phyloP scores from a whole-genome alignment of 2,329 filamentous ascomycete species.

The Alternaria dauci region DNA sequence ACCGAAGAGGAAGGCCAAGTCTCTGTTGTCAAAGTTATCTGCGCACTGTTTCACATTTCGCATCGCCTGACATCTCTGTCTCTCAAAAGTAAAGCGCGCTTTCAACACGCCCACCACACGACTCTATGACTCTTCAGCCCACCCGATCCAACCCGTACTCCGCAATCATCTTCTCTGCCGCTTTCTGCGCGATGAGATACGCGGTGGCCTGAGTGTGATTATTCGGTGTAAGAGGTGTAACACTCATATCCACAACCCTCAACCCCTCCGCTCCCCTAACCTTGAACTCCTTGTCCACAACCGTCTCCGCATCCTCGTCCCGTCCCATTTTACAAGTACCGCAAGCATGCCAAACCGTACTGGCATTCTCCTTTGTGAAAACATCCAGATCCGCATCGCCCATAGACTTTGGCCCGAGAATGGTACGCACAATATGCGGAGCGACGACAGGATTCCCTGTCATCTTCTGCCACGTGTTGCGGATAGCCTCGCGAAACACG shows the following conservation, averaged over 20 bases:
- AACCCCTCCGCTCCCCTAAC: conserved; percentile 51
- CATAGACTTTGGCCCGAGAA: conserved; percentile 55
- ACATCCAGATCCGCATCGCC: conserved; percentile 61
- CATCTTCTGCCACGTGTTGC: conserved; percentile 53
- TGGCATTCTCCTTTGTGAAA: conserved; percentile 39
- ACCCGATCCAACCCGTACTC: conserved; percentile 36
- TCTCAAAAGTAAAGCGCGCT: neutral
- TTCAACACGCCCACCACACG: neutral
- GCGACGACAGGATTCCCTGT: conserved; percentile 59
- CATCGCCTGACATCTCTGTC: neutral
- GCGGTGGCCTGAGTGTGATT: conserved; percentile 49
- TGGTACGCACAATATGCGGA: conserved; percentile 58
- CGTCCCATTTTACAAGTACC: conserved; percentile 52
- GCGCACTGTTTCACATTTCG: neutral
- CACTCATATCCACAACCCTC: conserved; percentile 52
- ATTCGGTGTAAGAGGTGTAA: conserved; percentile 45
- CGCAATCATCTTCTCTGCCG: conserved; percentile 42
- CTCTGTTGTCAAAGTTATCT: neutral
- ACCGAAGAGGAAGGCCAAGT: neutral
- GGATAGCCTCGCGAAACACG: conserved; percentile 39
- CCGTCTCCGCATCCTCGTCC: conserved; percentile 42
- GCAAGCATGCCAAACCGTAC: conserved; percentile 50
- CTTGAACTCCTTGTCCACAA: conserved; percentile 49
- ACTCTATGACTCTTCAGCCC: neutral
- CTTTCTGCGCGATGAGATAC: conserved; percentile 47